Conservation (phyloP, 495 filamentous ascomycete species). For the Xylaria intraflava region DNA sequence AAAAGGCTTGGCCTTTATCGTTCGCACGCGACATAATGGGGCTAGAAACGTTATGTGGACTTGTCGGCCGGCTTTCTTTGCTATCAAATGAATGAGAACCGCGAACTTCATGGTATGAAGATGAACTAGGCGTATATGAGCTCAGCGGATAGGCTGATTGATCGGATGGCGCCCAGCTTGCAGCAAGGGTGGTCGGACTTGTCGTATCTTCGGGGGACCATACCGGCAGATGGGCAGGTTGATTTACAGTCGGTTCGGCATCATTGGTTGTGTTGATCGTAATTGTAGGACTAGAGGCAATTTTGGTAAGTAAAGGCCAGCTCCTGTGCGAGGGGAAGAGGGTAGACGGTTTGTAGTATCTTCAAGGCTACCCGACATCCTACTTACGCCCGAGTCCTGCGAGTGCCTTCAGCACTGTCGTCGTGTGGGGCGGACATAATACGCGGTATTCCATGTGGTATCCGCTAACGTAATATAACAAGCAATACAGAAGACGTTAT, state of each 20-base stretch:
- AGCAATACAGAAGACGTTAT: not conserved
- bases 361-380: not conserved
- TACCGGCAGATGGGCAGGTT: slow-evolving; percentile 35
- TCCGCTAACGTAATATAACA: not conserved
- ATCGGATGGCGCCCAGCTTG: slow-evolving; percentile 42
- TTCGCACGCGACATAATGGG: slow-evolving; percentile 46
- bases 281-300: slow-evolving; percentile 28
- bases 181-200: slow-evolving; percentile 39
- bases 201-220: slow-evolving; percentile 40
- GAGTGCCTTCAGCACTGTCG: slow-evolving; percentile 8
- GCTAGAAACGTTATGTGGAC: slow-evolving; percentile 82
- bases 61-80: slow-evolving; percentile 73
- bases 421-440: slow-evolving; percentile 5
- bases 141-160: slow-evolving; percentile 28
- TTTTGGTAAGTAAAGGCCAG: slow-evolving; percentile 11
- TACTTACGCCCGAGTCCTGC: slow-evolving; percentile 12
- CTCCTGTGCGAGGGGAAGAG: not conserved
- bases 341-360: not conserved
- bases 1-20: slow-evolving; percentile 39
- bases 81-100: slow-evolving; percentile 63
- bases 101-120: slow-evolving; percentile 44
- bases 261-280: slow-evolving; percentile 33
- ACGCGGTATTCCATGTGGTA: not conserved
- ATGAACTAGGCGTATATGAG: slow-evolving; percentile 26
- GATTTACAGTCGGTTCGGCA: slow-evolving; percentile 27